These are phyloP conservation scores for Angomonas ambiguus DNA, from an alignment of 208 protist species.

Conservation along the genomic window DNA sequence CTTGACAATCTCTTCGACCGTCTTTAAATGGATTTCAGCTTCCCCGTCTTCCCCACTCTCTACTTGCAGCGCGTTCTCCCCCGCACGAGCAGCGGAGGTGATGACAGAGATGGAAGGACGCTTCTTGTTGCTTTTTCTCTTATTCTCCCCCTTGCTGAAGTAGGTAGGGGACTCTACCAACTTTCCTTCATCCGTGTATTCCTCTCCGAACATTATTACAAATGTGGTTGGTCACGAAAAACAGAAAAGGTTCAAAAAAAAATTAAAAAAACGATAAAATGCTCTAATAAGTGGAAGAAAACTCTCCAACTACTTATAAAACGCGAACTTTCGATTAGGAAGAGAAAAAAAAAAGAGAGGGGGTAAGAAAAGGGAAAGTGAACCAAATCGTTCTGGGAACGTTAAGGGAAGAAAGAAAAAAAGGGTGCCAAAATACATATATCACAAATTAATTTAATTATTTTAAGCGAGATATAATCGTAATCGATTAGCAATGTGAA, in stretches of 20 bases:
- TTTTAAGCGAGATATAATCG: neutral
- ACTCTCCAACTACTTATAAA: too few relatives aligned
- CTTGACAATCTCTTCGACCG: slow-evolving; percentile 58
- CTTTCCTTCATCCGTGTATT: slow-evolving; percentile 22
- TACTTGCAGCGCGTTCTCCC: neutral
- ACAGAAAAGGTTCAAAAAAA: neutral
- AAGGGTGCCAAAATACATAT: neutral
- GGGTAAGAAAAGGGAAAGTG: slow-evolving; percentile 9
- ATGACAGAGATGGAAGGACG: neutral
- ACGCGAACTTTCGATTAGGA: too few relatives aligned
- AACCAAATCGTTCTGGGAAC: neutral
- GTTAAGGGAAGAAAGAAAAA: neutral
- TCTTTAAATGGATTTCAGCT: slow-evolving; percentile 21
- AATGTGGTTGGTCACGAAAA: neutral
- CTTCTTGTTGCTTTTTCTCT: neutral
- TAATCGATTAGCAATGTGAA: slow-evolving; percentile 6
- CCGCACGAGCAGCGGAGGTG: neutral
- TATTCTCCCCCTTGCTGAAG: neutral
- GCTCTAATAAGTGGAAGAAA: neutral
- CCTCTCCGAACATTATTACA: slow-evolving; percentile 34
- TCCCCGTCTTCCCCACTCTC: neutral
- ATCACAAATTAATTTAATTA: neutral
- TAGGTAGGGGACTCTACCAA: neutral
- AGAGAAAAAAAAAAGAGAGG: slow-evolving; percentile 4
- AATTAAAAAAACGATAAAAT: slow-evolving; percentile 6